Conservation (phyloP, 2,329 filamentous ascomycete species). For the Graphilbum fragrans region DNA sequence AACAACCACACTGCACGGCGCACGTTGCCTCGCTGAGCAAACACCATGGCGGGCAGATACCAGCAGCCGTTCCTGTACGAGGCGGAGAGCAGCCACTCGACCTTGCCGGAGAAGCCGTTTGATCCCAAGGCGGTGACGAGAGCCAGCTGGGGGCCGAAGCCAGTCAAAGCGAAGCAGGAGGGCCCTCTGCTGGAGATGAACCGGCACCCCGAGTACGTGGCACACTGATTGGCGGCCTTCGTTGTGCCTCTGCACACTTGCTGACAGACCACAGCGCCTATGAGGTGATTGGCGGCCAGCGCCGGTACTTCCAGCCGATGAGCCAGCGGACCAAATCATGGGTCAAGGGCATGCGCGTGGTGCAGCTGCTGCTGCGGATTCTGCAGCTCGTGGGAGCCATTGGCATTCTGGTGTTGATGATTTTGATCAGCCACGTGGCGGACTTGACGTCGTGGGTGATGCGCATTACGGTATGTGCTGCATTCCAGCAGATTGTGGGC, state of each 20-base stretch:
- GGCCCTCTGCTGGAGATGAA: conserved; percentile 77
- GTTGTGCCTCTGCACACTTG: background rate
- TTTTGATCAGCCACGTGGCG: conserved; percentile 61
- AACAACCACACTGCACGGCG: too few relatives aligned
- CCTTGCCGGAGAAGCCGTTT: conserved; percentile 48
- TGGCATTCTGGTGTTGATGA: conserved; percentile 62
- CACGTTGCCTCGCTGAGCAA: too few relatives aligned
- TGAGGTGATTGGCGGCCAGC: conserved; percentile 49
- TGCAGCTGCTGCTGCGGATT: conserved; percentile 58
- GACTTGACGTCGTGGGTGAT: conserved; percentile 60
- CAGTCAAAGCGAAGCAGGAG: conserved; percentile 50
- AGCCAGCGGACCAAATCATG: conserved; percentile 55
- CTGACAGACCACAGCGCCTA: too few relatives aligned
- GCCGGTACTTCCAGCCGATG: conserved; percentile 52
- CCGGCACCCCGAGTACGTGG: conserved; percentile 73
- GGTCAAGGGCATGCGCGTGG: conserved; percentile 56
- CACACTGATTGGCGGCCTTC: too few relatives aligned
- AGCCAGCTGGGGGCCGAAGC: conserved; percentile 58
- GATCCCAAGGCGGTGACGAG: conserved; percentile 80
- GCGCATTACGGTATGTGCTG: conserved; percentile 65
- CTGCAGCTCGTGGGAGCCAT: conserved; percentile 56
- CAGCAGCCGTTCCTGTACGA: conserved; percentile 61
- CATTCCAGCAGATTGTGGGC: too few relatives aligned
- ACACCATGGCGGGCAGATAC: background rate
- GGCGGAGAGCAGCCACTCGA: conserved; percentile 33